Percentiles rank a stretch among this genome's conserved stretches.
phyloP scores from a whole-genome alignment of 495 filamentous ascomycete genomes.

The Viridothelium virens region DNA sequence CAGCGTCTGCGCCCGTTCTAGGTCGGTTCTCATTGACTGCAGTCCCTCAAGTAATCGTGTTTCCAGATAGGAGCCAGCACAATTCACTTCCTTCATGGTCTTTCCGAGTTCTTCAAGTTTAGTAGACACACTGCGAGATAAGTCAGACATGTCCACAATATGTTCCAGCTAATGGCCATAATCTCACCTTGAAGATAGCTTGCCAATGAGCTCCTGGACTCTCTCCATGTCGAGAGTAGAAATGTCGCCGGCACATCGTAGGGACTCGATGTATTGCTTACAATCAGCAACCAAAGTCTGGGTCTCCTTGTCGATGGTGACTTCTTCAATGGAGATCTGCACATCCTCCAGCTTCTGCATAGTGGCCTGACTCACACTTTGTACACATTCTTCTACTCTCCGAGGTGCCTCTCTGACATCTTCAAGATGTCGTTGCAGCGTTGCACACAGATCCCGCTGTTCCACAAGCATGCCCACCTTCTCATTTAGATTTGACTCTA shows the following conservation, averaged over 20 bases:
- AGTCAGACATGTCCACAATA: neutral
- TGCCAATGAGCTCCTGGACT: slow-evolving; percentile 13
- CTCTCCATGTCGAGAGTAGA: neutral
- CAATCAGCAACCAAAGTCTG: slow-evolving; percentile 8
- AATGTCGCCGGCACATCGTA: neutral
- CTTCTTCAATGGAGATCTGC: slow-evolving; percentile 3
- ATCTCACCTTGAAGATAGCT: slow-evolving; percentile 16
- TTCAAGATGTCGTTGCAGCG: slow-evolving; percentile 25
- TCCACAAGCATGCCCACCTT: slow-evolving; percentile 22
- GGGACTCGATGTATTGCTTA: neutral
- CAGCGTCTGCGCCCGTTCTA: slow-evolving; percentile 14
- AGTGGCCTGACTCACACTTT: slow-evolving; percentile 17
- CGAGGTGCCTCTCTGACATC: slow-evolving; percentile 14
- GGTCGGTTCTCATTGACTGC: slow-evolving; percentile 8
- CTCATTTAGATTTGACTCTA: slow-evolving; percentile 21
- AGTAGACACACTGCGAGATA: neutral
- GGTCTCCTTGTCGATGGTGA: neutral
- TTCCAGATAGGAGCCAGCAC: neutral
- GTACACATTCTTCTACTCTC: slow-evolving; percentile 13
- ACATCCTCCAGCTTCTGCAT: slow-evolving; percentile 27
- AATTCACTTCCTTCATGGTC: neutral
- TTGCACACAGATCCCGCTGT: slow-evolving; percentile 22
- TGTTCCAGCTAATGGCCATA: neutral
- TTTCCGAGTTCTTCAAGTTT: neutral
- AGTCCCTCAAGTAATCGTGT: slow-evolving; percentile 9